Evolutionary conservation across 352 stramenopile genomes (phyloP).

Genomic region (Pythium utonaiense): DNA sequence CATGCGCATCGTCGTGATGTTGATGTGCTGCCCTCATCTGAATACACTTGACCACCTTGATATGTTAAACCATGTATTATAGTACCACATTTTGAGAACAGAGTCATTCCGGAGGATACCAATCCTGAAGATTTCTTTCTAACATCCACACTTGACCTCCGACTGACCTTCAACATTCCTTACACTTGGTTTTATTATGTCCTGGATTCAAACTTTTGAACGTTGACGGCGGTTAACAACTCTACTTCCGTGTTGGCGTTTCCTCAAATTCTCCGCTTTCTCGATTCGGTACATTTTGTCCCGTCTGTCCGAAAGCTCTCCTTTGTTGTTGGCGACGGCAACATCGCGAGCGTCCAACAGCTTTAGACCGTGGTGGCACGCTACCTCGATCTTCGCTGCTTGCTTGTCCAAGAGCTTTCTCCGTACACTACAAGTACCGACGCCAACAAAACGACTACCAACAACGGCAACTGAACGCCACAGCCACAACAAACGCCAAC

Average conservation of each 20-base stretch:
- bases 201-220: slow-evolving; percentile 27
- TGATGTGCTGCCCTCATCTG: background rate
- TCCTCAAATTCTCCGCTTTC: slow-evolving; percentile 2
- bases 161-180: slow-evolving; percentile 9
- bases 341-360: slow-evolving; percentile 7
- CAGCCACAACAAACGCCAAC: background rate
- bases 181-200: slow-evolving; percentile 16
- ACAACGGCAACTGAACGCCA: background rate
- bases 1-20: background rate
- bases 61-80: background rate
- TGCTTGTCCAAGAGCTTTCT: background rate
- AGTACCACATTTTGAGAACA: slow-evolving; percentile 7
- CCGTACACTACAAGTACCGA: background rate
- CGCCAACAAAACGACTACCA: background rate
- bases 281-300: background rate
- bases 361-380: background rate
- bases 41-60: background rate
- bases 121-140: slow-evolving; percentile 6
- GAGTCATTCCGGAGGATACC: background rate
- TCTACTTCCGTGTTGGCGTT: background rate
- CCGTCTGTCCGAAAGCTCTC: slow-evolving; percentile 10
- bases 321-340: slow-evolving; percentile 12
- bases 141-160: slow-evolving; percentile 12
- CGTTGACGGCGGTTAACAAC: slow-evolving; percentile 18
- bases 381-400: background rate